Evolutionary conservation across 2,329 filamentous ascomycete species (phyloP), one percentile per base, ranked within the genome.

Genomic region (Talaromyces pinophilus): DNA sequence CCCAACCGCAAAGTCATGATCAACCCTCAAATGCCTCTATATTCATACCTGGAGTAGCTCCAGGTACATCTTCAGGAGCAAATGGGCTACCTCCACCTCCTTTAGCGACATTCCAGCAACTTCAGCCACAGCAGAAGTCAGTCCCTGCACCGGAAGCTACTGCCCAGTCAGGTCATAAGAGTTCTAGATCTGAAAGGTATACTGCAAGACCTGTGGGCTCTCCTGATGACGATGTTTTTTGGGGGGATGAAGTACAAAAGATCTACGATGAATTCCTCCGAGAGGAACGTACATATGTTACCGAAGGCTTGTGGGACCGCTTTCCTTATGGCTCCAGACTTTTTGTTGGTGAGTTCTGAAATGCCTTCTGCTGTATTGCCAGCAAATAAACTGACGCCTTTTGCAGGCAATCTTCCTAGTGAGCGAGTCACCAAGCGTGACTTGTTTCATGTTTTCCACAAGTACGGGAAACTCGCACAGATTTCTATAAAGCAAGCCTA

Each of bases 401-500:
- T 50, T 28, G 7, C 74, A 92, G 93, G 93, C 64, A 99, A 98
- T 75, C 84, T 99, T 11, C 93, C 93, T 1, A 94, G 91, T 63
- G 94, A 98, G 76, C 90, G 93, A 75, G 93, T 97, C 15, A 95
- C 92, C 6, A 98, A 98, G 79, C 88, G 91, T 70, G 93, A 98
- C 78, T 88, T 98, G 8, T 98, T 97, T 79, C 90, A 96, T 75
- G 85, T 94, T 19, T 98, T 99, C 75, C 88, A 93, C 74, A 86
- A 85, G 66, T 93, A 92, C 75, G 95, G 95, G 63, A 90, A 89
- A 68, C 83, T 99, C 57, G 94, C 93, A 1, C 95, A 99, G 76
- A 95, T 98, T 67, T 96, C 93, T 0, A 92, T 98, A 72, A 98
- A 98, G 78, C 93, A 95, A 70, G 93, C 93, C 1, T 98, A 97